These are phyloP conservation scores for Aegle marmelos DNA, from an alignment of 345 rosid species.

Conservation along the genomic window DNA sequence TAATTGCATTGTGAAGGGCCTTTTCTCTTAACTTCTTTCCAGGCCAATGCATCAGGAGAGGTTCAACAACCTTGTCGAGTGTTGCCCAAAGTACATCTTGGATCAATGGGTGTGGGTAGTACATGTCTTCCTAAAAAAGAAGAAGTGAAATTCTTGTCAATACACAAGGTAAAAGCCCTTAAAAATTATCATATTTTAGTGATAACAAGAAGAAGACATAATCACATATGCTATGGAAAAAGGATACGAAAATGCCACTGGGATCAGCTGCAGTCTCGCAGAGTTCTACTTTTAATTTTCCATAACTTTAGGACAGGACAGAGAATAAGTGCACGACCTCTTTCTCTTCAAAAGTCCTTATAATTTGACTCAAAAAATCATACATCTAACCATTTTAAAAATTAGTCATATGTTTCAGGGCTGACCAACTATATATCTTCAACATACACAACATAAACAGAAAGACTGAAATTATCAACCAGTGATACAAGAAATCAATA, in stretches of 20 bases:
- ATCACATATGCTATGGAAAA: background rate
- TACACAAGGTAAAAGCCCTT: background rate
- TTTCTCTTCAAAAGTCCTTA: background rate
- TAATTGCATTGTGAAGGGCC: slow-evolving; percentile 56
- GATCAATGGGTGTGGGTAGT: slow-evolving; percentile 86
- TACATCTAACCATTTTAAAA: background rate
- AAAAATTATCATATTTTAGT: background rate
- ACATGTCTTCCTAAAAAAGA: slow-evolving; percentile 78
- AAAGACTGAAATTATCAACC: background rate
- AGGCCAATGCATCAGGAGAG: slow-evolving; percentile 83
- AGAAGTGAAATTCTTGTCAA: slow-evolving; percentile 13
- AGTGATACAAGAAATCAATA: background rate
- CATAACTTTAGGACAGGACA: background rate
- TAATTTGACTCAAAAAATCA: background rate
- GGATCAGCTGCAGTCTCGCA: background rate
- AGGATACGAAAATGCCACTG: background rate
- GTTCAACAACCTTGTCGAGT: slow-evolving; percentile 69
- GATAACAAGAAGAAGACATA: background rate
- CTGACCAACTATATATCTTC: background rate
- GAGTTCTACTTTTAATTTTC: background rate
- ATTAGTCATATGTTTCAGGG: background rate
- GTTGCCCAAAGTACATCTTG: slow-evolving; percentile 89
- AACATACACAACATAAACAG: background rate
- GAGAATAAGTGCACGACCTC: background rate
- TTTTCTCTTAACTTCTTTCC: slow-evolving; percentile 86